Percentiles rank a stretch among this genome's conserved stretches.
phyloP scores from a whole-genome alignment of 805 yeast species.

The Wickerhamiella sergipiensis region DNA sequence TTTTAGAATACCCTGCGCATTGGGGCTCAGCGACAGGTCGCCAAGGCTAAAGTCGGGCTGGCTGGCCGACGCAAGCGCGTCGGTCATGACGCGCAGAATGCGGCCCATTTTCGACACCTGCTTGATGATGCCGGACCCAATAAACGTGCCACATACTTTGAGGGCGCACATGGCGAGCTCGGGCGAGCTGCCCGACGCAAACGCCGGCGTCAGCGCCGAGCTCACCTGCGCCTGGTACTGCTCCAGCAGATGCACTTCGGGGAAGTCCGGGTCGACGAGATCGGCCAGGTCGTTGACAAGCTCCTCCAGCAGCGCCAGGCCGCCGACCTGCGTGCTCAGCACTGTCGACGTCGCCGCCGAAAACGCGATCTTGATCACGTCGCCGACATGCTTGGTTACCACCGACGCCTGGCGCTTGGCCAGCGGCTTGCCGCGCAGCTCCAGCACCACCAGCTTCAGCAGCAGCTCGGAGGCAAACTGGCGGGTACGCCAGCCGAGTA shows the following conservation, averaged over 20 bases:
- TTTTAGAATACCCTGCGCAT: conserved; percentile 25
- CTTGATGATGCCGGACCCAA: conserved; percentile 45
- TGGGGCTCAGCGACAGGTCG: conserved; percentile 24
- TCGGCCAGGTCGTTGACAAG: conserved; percentile 48
- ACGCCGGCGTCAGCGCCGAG: conserved; percentile 80
- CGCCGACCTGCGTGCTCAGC: conserved; percentile 43
- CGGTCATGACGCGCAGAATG: conserved; percentile 49
- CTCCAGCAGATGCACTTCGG: conserved; percentile 57
- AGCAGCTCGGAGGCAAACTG: conserved; percentile 27
- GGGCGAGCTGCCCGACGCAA: conserved; percentile 57
- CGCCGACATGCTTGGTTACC: conserved; percentile 28
- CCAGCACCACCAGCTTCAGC: conserved; percentile 16
- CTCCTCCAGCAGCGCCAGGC: conserved; percentile 52
- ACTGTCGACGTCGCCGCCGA: conserved; percentile 67
- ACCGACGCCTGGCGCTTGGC: conserved; percentile 14
- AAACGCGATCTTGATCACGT: conserved; percentile 64
- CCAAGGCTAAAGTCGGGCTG: conserved; percentile 24
- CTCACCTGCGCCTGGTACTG: conserved; percentile 93
- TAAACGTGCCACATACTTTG: conserved; percentile 60
- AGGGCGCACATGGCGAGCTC: conserved; percentile 65
- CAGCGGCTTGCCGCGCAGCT: conserved; percentile 13
- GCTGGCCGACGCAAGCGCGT: conserved; percentile 46
- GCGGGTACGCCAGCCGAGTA: conserved; percentile 32
- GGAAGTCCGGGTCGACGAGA: conserved; percentile 56
- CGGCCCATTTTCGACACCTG: conserved; percentile 35